Conservation (phyloP, 768 basidiomycete species). For the Podaxis sp. region DNA sequence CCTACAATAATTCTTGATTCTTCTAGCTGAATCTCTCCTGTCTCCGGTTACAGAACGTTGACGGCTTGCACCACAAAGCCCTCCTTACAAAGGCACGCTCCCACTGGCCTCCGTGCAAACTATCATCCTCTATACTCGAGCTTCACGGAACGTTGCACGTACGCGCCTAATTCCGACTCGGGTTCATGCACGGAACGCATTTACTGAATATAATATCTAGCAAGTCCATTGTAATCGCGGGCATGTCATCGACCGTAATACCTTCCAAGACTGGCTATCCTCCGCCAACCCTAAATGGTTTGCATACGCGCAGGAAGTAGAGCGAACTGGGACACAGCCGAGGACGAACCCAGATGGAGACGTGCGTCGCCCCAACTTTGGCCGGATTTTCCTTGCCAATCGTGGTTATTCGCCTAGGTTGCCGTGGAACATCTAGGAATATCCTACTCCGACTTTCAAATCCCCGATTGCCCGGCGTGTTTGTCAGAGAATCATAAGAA, state of each 20-base stretch:
- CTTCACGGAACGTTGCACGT: constrained; percentile 90
- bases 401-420: constrained; percentile 48
- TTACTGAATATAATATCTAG: constrained; percentile 28
- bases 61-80: constrained; percentile 89
- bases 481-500: constrained; percentile 52
- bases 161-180: constrained; percentile 3
- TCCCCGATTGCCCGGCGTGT: constrained; percentile 78
- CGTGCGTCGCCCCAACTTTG: constrained; percentile 39
- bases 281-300: constrained; percentile 79
- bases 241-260: constrained; percentile 62
- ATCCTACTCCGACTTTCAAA: constrained; percentile 71
- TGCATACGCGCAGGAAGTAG: constrained; percentile 61
- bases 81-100: constrained; percentile 32
- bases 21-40: background rate
- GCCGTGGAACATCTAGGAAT: constrained; percentile 69
- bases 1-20: background rate
- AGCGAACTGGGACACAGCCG: constrained; percentile 52
- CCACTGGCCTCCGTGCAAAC: constrained; percentile 36
- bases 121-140: constrained; percentile 58
- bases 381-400: background rate
- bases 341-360: constrained; percentile 95
- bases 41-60: constrained; percentile 62
- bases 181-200: background rate
- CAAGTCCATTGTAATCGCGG: constrained; percentile 76
- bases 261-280: constrained; percentile 75